Conservation (phyloP, 495 filamentous ascomycete species). For the Articulospora tetracladia region DNA sequence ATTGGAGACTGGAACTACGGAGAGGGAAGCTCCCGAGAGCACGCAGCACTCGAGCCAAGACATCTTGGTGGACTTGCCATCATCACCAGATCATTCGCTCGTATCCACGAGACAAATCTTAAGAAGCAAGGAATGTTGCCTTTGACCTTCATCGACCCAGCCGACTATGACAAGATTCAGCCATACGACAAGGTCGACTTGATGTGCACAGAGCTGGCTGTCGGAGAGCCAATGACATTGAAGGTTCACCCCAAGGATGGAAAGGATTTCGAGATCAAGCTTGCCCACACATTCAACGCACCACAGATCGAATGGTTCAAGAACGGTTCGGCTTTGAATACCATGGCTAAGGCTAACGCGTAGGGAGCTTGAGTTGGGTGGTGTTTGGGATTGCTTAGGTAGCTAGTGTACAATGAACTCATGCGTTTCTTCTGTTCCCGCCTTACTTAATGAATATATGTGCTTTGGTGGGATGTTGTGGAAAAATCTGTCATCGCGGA, state of each 20-base stretch:
- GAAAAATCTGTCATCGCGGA: too few species aligned
- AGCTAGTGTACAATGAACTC: neutral
- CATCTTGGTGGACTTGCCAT: conserved; percentile 97
- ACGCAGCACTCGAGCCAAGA: conserved; percentile 94
- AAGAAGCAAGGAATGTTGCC: conserved; percentile 99
- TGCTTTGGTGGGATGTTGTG: too few species aligned
- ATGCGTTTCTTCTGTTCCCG: neutral
- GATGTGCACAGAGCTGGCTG: conserved; percentile 82
- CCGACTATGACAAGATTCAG: conserved; percentile 96
- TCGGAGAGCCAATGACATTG: conserved; percentile 92
- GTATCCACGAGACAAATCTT: conserved; percentile 99
- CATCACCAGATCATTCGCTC: conserved; percentile 93
- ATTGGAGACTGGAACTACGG: conserved; percentile 99
- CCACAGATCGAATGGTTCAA: conserved; percentile 98
- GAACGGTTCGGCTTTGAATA: conserved; percentile 94
- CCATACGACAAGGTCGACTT: conserved; percentile 90
- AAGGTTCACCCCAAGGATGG: conserved; percentile 86
- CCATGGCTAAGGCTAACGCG: conserved; percentile 71
- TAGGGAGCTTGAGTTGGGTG: neutral
- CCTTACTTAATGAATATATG: too few species aligned
- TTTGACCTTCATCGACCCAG: conserved; percentile 88
- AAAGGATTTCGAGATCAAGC: conserved; percentile 71
- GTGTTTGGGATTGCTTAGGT: conserved; percentile 1
- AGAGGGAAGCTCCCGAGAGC: conserved; percentile 95
- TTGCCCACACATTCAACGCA: conserved; percentile 95